These are phyloP conservation scores for Rhizomucor miehei DNA, from an alignment of 371 early-diverging fungal species.

Conservation along the genomic window DNA sequence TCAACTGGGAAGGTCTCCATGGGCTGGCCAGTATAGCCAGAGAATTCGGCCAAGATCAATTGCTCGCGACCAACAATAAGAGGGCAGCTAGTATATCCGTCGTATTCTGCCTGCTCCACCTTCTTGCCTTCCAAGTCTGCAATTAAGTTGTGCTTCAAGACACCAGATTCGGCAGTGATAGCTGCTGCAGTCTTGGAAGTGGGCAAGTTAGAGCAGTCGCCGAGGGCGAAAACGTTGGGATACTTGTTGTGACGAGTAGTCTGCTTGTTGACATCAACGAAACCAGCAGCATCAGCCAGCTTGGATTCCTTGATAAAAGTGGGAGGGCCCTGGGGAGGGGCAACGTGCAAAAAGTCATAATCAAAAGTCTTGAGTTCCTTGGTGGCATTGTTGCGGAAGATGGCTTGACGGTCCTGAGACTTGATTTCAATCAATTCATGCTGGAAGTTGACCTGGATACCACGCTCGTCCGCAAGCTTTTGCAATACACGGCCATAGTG, in stretches of 20 bases:
- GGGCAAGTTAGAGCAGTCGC: slow-evolving; percentile 83
- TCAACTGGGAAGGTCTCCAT: slow-evolving; percentile 85
- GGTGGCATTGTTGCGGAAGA: slow-evolving; percentile 64
- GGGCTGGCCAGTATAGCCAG: slow-evolving; percentile 77
- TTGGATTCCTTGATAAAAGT: slow-evolving; percentile 72
- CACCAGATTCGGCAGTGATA: slow-evolving; percentile 77
- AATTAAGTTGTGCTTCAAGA: slow-evolving; percentile 75
- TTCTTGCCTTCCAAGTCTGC: slow-evolving; percentile 57
- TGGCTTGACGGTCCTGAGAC: slow-evolving; percentile 62
- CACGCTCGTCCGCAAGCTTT: slow-evolving; percentile 66
- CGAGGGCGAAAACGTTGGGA: slow-evolving; percentile 77
- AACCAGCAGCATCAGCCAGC: slow-evolving; percentile 78
- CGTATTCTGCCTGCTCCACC: slow-evolving; percentile 55
- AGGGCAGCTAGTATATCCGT: slow-evolving; percentile 89
- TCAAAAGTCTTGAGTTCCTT: slow-evolving; percentile 54
- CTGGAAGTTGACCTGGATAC: slow-evolving; percentile 66
- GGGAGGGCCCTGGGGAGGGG: slow-evolving; percentile 84
- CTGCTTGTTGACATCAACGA: slow-evolving; percentile 78
- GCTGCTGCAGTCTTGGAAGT: slow-evolving; percentile 93
- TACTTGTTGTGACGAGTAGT: slow-evolving; percentile 81
- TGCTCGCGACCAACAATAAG: slow-evolving; percentile 71
- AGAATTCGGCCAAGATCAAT: slow-evolving; percentile 87
- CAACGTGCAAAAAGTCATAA: slow-evolving; percentile 86
- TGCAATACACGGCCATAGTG: slow-evolving; percentile 77
- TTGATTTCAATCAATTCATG: slow-evolving; percentile 73